Evolutionary conservation across 805 yeast genomes (phyloP).

Genomic region (Sugiyamaella qingdaonensis): DNA sequence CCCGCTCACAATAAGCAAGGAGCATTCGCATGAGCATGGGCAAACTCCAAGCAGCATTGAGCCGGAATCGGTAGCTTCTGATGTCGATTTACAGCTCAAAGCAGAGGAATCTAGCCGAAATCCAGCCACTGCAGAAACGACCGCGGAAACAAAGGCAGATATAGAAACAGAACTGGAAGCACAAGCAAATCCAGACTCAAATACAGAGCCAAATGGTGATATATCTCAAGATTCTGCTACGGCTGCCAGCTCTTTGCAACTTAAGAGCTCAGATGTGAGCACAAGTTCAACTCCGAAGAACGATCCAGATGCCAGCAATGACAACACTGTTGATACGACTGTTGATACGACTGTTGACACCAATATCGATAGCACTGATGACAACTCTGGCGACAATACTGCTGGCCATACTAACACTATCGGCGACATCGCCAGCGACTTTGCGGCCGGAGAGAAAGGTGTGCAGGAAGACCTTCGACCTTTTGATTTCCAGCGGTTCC

Average conservation of each 20-base stretch:
- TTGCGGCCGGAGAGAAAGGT: background rate
- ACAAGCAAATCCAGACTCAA: background rate
- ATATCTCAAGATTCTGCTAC: no score
- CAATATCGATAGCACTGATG: background rate
- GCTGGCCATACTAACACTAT: background rate
- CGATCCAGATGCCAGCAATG: no score
- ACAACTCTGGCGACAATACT: background rate
- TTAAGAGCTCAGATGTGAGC: no score
- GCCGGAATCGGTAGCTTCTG: background rate
- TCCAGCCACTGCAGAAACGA: background rate
- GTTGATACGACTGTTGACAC: no score
- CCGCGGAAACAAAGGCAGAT: background rate
- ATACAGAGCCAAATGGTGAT: no score
- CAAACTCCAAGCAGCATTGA: background rate
- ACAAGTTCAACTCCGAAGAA: no score
- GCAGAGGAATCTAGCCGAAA: background rate
- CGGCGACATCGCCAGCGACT: background rate
- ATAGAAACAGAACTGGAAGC: background rate
- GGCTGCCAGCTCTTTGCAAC: no score
- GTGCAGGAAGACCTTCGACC: constrained; percentile 24
- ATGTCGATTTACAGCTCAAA: background rate
- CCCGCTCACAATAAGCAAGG: constrained; percentile 15
- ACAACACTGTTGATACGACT: no score
- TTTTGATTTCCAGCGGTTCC: constrained; percentile 82
- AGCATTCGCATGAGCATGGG: background rate